Percentiles rank a stretch among this genome's conserved stretches.
These are phyloP conservation scores for Komagataella mondaviorum DNA, from an alignment of 805 yeast genomes.

Conservation along the genomic window DNA sequence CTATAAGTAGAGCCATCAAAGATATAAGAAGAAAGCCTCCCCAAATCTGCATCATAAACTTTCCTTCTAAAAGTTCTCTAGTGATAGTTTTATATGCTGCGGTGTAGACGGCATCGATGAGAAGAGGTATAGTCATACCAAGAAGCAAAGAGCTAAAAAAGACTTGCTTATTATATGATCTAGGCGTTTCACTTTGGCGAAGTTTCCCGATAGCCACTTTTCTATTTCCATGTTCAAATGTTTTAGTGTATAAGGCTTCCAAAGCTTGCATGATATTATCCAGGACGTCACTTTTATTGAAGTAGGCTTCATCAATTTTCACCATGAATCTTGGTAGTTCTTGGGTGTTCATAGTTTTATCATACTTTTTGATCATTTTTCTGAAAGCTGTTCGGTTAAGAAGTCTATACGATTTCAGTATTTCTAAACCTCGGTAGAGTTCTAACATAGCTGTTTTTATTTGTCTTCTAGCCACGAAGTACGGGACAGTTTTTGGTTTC, in stretches of 20 bases:
- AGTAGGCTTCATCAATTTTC: constrained; percentile 42
- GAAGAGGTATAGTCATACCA: constrained; percentile 62
- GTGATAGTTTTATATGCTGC: constrained; percentile 22
- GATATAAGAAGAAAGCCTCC: constrained; percentile 70
- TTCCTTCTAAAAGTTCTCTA: constrained; percentile 38
- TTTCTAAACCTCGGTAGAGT: constrained; percentile 59
- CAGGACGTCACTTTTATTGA: constrained; percentile 49
- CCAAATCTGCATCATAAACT: constrained; percentile 72
- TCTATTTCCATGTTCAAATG: constrained; percentile 59
- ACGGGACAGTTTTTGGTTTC: constrained; percentile 29
- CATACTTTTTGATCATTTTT: constrained; percentile 82
- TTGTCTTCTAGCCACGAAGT: constrained; percentile 51
- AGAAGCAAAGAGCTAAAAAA: constrained; percentile 54
- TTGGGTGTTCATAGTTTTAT: constrained; percentile 46
- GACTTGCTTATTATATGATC: constrained; percentile 28
- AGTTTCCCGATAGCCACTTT: constrained; percentile 63
- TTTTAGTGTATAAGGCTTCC: constrained; percentile 53
- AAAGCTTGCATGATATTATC: constrained; percentile 49
- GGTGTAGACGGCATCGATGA: constrained; percentile 40
- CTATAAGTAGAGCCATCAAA: constrained; percentile 50
- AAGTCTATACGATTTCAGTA: constrained; percentile 55
- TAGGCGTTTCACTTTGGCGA: constrained; percentile 27
- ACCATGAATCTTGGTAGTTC: constrained; percentile 37
- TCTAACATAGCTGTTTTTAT: constrained; percentile 58
- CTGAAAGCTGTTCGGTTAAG: constrained; percentile 82